phyloP scores from a whole-genome alignment of 495 filamentous ascomycete genomes.

The Saxophila tyrrhenica region DNA sequence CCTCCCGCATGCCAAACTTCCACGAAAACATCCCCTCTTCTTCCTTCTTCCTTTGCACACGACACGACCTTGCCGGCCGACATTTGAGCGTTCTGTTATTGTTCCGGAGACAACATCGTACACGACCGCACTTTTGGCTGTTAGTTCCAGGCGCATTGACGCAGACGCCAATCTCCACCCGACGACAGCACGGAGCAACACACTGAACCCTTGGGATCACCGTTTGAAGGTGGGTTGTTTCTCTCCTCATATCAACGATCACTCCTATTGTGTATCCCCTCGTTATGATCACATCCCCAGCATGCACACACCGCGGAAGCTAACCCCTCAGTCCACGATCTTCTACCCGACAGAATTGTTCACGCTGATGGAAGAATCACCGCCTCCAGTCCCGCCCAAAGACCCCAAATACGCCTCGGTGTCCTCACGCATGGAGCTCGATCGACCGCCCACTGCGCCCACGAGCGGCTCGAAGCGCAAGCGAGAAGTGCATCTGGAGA shows the following conservation, averaged over 20 bases:
- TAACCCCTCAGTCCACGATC: neutral
- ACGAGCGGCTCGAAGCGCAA: slow-evolving; percentile 18
- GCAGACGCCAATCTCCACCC: neutral
- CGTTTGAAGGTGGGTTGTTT: neutral
- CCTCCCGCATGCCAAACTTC: neutral
- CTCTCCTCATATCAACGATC: neutral
- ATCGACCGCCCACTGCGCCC: slow-evolving; percentile 1
- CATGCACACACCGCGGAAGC: neutral
- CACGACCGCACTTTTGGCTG: neutral
- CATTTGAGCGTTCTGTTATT: neutral
- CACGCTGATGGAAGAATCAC: slow-evolving; percentile 2
- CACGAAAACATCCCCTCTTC: neutral
- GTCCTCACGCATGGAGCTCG: neutral
- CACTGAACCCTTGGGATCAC: neutral
- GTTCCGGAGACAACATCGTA: neutral
- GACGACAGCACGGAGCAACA: neutral
- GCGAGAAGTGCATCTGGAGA: neutral
- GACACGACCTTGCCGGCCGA: neutral
- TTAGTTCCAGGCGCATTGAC: neutral
- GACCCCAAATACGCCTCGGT: neutral
- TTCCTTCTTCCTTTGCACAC: too few relatives aligned
- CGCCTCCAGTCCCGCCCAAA: slow-evolving; percentile 6
- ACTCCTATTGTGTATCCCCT: neutral
- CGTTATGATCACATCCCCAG: neutral
- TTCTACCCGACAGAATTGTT: neutral